phyloP scores from a whole-genome alignment of 805 yeast species.

The Teunomyces pallodes region DNA sequence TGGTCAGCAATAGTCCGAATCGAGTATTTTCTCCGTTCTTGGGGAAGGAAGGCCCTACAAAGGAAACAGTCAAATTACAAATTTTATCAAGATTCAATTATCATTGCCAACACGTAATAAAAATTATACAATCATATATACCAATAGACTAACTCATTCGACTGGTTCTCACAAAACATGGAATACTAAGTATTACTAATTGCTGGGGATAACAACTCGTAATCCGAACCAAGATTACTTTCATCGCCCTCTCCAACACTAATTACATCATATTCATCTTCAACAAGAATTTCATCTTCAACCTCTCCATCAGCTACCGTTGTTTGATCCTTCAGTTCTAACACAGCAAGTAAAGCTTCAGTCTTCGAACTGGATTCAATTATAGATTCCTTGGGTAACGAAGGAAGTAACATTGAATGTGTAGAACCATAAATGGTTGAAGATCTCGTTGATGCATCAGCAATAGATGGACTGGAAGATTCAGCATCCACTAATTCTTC shows the following conservation, averaged over 20 bases:
- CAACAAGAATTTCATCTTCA: conserved; percentile 2
- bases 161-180: background rate
- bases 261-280: conserved; percentile 34
- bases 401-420: conserved; percentile 30
- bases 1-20: background rate
- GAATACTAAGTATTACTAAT: background rate
- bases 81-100: too few species aligned
- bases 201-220: conserved; percentile 27
- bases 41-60: too few species aligned
- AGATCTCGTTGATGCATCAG: background rate
- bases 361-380: conserved; percentile 13
- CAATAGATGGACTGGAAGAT: background rate
- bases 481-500: background rate
- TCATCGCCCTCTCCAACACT: conserved; percentile 32
- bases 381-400: conserved; percentile 27
- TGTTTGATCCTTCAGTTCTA: conserved; percentile 7
- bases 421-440: conserved; percentile 14
- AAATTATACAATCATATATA: too few species aligned
- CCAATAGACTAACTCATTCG: too few species aligned
- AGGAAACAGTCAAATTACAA: too few species aligned
- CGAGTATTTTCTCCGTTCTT: background rate
- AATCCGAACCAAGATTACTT: conserved; percentile 29
- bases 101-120: too few species aligned
- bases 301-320: background rate
- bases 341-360: conserved; percentile 21